Evolutionary conservation across 495 filamentous ascomycete species (phyloP).

Genomic region (Penicillium robsamsonii): DNA sequence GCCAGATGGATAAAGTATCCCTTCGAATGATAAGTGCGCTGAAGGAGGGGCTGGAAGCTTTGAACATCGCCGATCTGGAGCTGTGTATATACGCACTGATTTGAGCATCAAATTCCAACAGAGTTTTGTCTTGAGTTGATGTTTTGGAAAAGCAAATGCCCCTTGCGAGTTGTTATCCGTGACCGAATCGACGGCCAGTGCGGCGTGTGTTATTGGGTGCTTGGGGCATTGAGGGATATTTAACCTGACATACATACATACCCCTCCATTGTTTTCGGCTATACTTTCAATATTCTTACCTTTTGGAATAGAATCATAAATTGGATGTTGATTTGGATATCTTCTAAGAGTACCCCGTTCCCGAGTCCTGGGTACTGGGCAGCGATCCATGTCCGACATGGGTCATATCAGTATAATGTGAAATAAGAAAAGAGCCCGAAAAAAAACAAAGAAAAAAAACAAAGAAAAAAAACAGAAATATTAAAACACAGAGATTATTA

Average conservation of each 20-base stretch:
- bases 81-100: background rate
- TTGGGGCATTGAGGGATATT: slow-evolving; percentile 3
- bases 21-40: background rate
- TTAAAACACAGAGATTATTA: background rate
- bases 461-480: background rate
- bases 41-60: background rate
- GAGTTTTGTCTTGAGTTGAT: background rate
- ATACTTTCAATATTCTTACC: background rate
- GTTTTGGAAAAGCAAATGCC: background rate
- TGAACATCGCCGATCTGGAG: background rate
- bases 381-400: slow-evolving; percentile 9
- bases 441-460: background rate
- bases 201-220: slow-evolving; percentile 8
- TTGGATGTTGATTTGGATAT: background rate
- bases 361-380: slow-evolving; percentile 18
- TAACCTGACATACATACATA: background rate
- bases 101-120: background rate
- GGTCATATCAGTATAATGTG: background rate
- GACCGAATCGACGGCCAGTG: slow-evolving; percentile 4
- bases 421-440: background rate
- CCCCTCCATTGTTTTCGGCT: background rate
- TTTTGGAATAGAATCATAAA: background rate
- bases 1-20: background rate
- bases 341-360: slow-evolving; percentile 14
- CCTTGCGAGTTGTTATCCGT: slow-evolving; percentile 7